Evolutionary conservation across 2,329 filamentous ascomycete species (phyloP).

Genomic region (Penicillium frequentans): DNA sequence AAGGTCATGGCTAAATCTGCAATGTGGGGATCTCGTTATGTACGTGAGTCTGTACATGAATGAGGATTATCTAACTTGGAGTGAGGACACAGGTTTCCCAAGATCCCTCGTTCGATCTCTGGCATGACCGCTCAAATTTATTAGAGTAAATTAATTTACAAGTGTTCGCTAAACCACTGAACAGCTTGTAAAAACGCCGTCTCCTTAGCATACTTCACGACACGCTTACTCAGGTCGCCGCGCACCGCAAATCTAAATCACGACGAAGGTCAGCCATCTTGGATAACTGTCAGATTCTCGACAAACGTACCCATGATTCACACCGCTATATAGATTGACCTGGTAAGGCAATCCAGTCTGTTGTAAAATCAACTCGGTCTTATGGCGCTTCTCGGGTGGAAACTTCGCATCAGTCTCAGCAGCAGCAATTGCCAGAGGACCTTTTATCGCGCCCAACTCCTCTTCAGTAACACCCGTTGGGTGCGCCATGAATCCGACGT

Average conservation of each 20-base stretch:
- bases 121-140: too few species aligned
- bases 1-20: too few species aligned
- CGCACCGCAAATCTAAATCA: background rate
- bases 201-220: background rate
- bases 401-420: background rate
- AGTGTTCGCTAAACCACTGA: background rate
- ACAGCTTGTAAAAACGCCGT: background rate
- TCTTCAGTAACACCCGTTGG: background rate
- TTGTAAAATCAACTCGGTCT: background rate
- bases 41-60: too few species aligned
- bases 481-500: background rate
- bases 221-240: background rate
- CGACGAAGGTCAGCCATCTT: background rate
- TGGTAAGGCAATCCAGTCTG: background rate
- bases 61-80: too few species aligned
- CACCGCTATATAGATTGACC: background rate
- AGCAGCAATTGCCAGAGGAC: background rate
- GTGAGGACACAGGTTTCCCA: too few species aligned
- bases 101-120: too few species aligned
- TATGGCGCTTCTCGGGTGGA: background rate
- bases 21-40: too few species aligned
- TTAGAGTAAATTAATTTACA: background rate
- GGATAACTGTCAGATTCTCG: background rate
- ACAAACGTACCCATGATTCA: background rate
- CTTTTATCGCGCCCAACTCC: background rate